These are phyloP conservation scores for Euphorbia pulcherrima DNA, from an alignment of 345 rosid species.

Conservation along the genomic window DNA sequence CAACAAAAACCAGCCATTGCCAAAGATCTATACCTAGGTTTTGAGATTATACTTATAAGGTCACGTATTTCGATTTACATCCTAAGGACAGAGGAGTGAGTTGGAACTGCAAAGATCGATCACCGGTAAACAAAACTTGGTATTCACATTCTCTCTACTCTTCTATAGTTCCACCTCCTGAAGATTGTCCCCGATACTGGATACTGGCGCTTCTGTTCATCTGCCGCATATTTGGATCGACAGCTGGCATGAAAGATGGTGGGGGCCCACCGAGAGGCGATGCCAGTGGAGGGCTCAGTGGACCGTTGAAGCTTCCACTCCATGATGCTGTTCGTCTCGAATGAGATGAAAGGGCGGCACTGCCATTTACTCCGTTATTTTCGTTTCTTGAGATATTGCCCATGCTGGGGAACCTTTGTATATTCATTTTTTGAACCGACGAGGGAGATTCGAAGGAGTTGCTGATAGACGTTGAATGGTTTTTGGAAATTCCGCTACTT, in stretches of 20 bases:
- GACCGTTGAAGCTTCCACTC: conserved; percentile 63
- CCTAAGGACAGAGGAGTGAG: neutral
- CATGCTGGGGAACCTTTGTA: conserved; percentile 67
- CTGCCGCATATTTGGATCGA: conserved; percentile 26
- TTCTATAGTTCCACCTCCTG: conserved; percentile 86
- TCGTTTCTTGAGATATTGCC: conserved; percentile 49
- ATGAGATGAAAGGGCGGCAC: conserved; percentile 24
- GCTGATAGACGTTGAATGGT: conserved; percentile 36
- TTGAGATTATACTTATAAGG: conserved; percentile 10
- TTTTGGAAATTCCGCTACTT: conserved; percentile 35
- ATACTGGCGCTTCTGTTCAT: conserved; percentile 42
- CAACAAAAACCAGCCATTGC: conserved; percentile 30
- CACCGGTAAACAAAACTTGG: conserved; percentile 42
- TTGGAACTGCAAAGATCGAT: neutral
- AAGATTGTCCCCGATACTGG: conserved; percentile 73
- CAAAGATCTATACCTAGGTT: conserved; percentile 8
- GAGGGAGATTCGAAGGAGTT: conserved; percentile 36
- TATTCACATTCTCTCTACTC: conserved; percentile 47
- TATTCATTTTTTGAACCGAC: conserved; percentile 33
- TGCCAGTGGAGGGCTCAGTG: conserved; percentile 32
- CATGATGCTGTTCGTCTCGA: conserved; percentile 80
- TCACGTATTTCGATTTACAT: conserved; percentile 19
- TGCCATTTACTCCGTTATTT: conserved; percentile 22
- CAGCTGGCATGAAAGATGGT: no score
- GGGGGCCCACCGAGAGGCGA: no score